phyloP scores from a whole-genome alignment of 768 basidiomycete genomes.

The Russula sp. region DNA sequence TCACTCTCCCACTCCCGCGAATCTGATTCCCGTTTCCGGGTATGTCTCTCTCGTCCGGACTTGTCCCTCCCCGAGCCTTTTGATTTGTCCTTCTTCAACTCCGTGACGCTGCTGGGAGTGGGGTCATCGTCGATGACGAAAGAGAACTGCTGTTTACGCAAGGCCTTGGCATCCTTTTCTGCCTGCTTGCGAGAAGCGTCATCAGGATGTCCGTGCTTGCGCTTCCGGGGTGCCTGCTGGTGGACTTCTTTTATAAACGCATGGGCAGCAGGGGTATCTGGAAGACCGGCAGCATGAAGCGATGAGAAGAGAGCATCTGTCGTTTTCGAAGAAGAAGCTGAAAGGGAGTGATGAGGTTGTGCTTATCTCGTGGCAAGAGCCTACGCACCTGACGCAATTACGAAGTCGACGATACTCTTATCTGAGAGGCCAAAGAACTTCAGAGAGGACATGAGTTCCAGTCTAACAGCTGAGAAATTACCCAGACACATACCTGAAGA shows the following conservation, averaged over 20 bases:
- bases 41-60: slow-evolving; percentile 52
- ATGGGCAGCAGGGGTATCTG: slow-evolving; percentile 74
- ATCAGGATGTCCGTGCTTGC: slow-evolving; percentile 55
- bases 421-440: slow-evolving; percentile 84
- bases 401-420: slow-evolving; percentile 77
- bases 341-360: slow-evolving; percentile 15
- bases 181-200: slow-evolving; percentile 53
- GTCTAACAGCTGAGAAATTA: slow-evolving; percentile 5
- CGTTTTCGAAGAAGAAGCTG: slow-evolving; percentile 79
- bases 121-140: slow-evolving; percentile 80
- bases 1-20: slow-evolving; percentile 87
- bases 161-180: slow-evolving; percentile 67
- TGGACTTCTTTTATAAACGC: slow-evolving; percentile 75
- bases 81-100: slow-evolving; percentile 32
- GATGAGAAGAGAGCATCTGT: slow-evolving; percentile 71
- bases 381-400: slow-evolving; percentile 72
- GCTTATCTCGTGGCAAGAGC: background rate
- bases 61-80: slow-evolving; percentile 41
- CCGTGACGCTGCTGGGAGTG: slow-evolving; percentile 35
- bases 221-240: slow-evolving; percentile 68
- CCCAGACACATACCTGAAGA: slow-evolving; percentile 48
- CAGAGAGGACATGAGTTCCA: background rate
- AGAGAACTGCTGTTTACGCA: slow-evolving; percentile 68
- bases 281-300: slow-evolving; percentile 72
- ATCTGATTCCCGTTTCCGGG: slow-evolving; percentile 77